Conservation (phyloP, 495 filamentous ascomycete species). For the Xylaria flabelliformis region DNA sequence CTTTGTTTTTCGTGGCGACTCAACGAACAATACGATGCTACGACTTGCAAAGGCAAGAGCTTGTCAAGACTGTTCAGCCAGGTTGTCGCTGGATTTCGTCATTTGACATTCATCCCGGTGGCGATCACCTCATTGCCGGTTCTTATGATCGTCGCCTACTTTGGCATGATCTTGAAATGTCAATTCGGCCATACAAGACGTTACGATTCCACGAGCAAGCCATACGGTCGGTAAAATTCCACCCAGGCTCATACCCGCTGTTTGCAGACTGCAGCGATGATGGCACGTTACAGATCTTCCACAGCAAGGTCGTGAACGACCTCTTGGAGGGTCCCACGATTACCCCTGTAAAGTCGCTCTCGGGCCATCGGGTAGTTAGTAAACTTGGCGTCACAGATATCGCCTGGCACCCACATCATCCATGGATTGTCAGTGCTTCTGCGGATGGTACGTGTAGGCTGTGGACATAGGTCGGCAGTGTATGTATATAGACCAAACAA, state of each 20-base stretch:
- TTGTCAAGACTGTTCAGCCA: conserved; percentile 89
- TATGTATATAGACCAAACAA: conserved; percentile 27
- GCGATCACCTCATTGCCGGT: conserved; percentile 91
- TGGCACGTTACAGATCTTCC: conserved; percentile 92
- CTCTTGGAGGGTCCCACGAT: conserved; percentile 95
- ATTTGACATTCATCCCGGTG: conserved; percentile 89
- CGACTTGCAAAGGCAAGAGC: conserved; percentile 85
- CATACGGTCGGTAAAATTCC: conserved; percentile 85
- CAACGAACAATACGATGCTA: conserved; percentile 90
- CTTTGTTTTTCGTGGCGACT: conserved; percentile 94
- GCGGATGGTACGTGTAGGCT: conserved; percentile 79
- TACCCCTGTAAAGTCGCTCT: conserved; percentile 92
- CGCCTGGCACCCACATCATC: conserved; percentile 91
- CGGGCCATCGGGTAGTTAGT: conserved; percentile 80
- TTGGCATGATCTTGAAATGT: conserved; percentile 97
- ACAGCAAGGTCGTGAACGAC: conserved; percentile 92
- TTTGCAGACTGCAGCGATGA: conserved; percentile 95
- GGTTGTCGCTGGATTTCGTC: conserved; percentile 94
- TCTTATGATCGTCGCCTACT: conserved; percentile 92
- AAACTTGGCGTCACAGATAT: conserved; percentile 91
- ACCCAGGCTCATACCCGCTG: conserved; percentile 81
- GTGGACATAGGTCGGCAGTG: conserved; percentile 47
- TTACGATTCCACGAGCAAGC: conserved; percentile 92
- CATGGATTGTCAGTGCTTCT: conserved; percentile 92
- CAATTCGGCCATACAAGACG: conserved; percentile 89